Evolutionary conservation across 2,329 filamentous ascomycete genomes (phyloP), one percentile per base, ranked within the genome.

Genomic region (Talaromyces sp.): DNA sequence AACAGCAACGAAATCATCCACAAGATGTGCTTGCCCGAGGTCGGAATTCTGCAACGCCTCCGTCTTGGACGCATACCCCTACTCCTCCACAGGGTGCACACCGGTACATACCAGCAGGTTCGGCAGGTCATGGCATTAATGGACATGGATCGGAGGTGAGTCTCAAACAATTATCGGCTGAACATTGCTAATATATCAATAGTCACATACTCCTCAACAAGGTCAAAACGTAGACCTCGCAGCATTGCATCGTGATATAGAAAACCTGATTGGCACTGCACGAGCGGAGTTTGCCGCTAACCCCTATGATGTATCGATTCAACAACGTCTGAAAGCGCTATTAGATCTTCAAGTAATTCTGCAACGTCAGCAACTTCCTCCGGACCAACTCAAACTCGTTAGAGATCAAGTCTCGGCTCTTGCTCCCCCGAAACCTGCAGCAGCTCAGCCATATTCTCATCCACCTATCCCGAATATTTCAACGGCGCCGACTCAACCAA

Each of bases 341-440:
- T 82, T 93, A 78, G 91, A 95, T 78, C 85, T 98, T 69, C 92
- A 96, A 81, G 88, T 85, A 70, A 86, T 94, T 70, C 82, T 97
- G 74, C 88, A 91, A 77, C 89, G 85, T 71, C 90, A 92, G 78
- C 88, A 89, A 74, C 84, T 97, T 76, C 89, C 89, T 67, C 88
- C 88, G 72, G 89, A 93, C 74, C 91, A 96, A 81, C 85, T 97
- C 75, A 88, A 91, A 79, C 87, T 91, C 77, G 91, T 97, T 79
- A 91, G 90, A 79, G 89, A 90, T 76, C 92, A 95, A 85, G 89
- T 97, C 78, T 88, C 90, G 77, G 88, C 89, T 78, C 85, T 97
- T 77, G 86, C 80, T 40, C 87, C 83, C 3, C 45, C 64, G 34
- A 73, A 73, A 56, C 69, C 72, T 56, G 34, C 51, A 54, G 65